Conservation (phyloP, 495 filamentous ascomycete genomes). For the Astrocystis sublimbata region DNA sequence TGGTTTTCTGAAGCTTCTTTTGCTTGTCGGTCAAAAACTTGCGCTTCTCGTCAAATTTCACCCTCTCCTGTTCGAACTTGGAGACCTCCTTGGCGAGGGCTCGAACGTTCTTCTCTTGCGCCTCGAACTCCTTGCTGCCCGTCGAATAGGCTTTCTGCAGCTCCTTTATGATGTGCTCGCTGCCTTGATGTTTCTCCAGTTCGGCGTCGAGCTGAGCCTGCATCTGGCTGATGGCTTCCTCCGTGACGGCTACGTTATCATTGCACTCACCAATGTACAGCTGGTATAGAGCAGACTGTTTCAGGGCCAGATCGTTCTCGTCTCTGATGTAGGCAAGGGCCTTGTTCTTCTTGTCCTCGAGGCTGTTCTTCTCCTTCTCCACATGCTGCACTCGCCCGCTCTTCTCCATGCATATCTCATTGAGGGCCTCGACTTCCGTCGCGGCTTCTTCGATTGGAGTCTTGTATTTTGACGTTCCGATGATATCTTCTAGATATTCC, state of each 20-base stretch:
- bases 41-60: constrained; percentile 96
- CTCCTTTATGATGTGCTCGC: constrained; percentile 85
- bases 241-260: constrained; percentile 84
- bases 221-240: constrained; percentile 87
- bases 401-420: constrained; percentile 94
- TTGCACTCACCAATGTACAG: constrained; percentile 83
- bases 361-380: constrained; percentile 88
- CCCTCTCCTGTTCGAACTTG: constrained; percentile 90
- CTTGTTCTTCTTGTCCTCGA: constrained; percentile 96
- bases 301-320: constrained; percentile 87
- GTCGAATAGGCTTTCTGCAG: constrained; percentile 83
- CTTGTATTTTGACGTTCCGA: constrained; percentile 97
- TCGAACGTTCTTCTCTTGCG: constrained; percentile 79
- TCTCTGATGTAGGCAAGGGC: constrained; percentile 84
- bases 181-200: constrained; percentile 87
- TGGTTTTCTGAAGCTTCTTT: constrained; percentile 91
- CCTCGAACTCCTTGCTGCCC: constrained; percentile 76
- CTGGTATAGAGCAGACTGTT: constrained; percentile 89
- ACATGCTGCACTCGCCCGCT: constrained; percentile 93
- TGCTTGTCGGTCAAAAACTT: constrained; percentile 88
- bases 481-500: constrained; percentile 98
- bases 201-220: constrained; percentile 85
- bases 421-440: constrained; percentile 82
- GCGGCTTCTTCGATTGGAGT: constrained; percentile 92
- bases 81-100: constrained; percentile 82